Conservation (phyloP, 805 yeast species). For the Candida endomychidarum region DNA sequence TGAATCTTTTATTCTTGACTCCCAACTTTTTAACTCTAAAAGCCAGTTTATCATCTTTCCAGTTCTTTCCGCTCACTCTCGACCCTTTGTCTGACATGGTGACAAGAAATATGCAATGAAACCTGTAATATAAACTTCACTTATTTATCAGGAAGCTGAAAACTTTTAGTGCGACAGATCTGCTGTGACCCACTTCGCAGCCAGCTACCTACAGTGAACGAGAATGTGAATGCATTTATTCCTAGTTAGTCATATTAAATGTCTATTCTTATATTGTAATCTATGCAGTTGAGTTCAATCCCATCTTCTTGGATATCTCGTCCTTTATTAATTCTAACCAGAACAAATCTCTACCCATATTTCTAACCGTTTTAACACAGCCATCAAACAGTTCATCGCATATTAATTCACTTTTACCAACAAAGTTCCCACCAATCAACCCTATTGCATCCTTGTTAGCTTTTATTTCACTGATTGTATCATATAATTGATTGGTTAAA, state of each 20-base stretch:
- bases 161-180: too few relatives aligned
- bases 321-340: conserved; percentile 39
- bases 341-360: conserved; percentile 39
- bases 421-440: conserved; percentile 53
- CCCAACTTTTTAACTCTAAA: conserved; percentile 65
- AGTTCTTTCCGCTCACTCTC: conserved; percentile 64
- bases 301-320: conserved; percentile 27
- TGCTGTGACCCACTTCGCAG: too few relatives aligned
- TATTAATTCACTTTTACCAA: conserved; percentile 31
- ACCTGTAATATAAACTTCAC: too few relatives aligned
- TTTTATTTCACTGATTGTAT: conserved; percentile 60
- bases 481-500: conserved; percentile 58
- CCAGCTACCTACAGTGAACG: too few relatives aligned
- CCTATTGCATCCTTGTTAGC: conserved; percentile 70
- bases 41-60: conserved; percentile 70
- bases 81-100: conserved; percentile 36
- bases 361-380: conserved; percentile 36
- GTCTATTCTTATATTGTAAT: too few relatives aligned
- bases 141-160: too few relatives aligned
- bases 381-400: conserved; percentile 32
- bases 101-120: not conserved
- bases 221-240: too few relatives aligned
- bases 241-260: too few relatives aligned
- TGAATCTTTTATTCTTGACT: conserved; percentile 38
- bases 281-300: not conserved